These are phyloP conservation scores for Wallacemonas sp. DNA, from an alignment of 208 protist genomes.

Conservation along the genomic window DNA sequence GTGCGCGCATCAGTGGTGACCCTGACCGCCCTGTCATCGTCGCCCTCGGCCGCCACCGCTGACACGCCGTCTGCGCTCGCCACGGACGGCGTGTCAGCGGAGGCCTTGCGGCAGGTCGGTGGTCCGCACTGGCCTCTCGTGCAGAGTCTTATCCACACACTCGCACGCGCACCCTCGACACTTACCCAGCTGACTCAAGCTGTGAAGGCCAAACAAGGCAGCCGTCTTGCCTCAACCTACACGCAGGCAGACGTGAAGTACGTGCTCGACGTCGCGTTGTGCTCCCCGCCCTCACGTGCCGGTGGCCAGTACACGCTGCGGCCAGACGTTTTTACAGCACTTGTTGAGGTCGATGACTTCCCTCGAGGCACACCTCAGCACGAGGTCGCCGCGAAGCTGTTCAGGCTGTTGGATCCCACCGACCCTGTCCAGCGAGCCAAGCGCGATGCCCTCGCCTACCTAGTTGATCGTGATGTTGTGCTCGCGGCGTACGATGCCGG, in stretches of 20 bases:
- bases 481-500: not conserved
- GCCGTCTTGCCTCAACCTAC: not conserved
- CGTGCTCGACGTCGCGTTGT: slow-evolving; percentile 4
- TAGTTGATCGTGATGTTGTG: slow-evolving; percentile 2
- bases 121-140: not conserved
- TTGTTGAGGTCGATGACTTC: slow-evolving; percentile 1
- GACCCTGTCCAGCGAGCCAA: not conserved
- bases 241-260: not conserved
- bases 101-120: not conserved
- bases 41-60: not conserved
- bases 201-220: not conserved
- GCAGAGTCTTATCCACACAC: not conserved
- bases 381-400: not conserved
- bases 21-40: too few relatives aligned
- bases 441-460: slow-evolving; percentile 1
- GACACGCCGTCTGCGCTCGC: not conserved
- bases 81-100: not conserved
- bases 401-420: not conserved
- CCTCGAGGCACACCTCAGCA: not conserved
- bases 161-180: not conserved
- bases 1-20: too few relatives aligned
- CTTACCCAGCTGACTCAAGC: not conserved
- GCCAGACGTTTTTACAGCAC: not conserved
- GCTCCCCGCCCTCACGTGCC: not conserved
- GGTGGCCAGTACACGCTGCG: not conserved